Evolutionary conservation across 2,329 filamentous ascomycete genomes (phyloP), one percentile per base, ranked within the genome.

Genomic region (Fusarium continuum): DNA sequence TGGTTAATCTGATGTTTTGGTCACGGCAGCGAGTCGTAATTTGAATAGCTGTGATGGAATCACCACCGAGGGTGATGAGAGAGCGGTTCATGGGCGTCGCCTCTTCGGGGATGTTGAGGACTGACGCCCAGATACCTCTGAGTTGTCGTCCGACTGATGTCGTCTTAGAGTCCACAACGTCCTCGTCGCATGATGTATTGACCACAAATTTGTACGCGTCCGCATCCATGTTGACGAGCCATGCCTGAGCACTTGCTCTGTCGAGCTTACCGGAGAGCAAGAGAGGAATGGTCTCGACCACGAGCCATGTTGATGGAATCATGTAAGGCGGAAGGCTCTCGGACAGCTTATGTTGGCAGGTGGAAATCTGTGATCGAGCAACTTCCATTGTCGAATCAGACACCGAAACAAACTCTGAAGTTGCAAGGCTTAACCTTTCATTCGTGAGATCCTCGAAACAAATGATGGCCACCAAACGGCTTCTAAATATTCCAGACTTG

Each of bases 41-140:
- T 8, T 75, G 72, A 70, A 82, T 82, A 2, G 79, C 78, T 3
- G 69, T 68, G 23, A 82, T 80, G 8, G 79, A 81, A 39, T 82
- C 79, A 4, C 80, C 80, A 4, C 80, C 79, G 1, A 80, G 67
- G 5, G 65, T 63, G 14, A 79, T 71, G 45, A 82, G 80, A 39
- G 73, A 73, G 29, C 73, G 68, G 13, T 74, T 70, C 1, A 70
- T 46, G 1, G 72, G 67, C 20, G 77, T 67, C 3, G 74, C 63
- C 0, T 69, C 67, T 0, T 70, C 55, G 0, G 73, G 54, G 4
- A 79, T 57, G 43, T 78, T 75, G 8, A 83, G 73, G 1, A 81
- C 72, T 16, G 75, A 69, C 1, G 76, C 73, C 75, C 79, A 83
- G n/a, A 81, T 73, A 2, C 38, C 17, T 6, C 62, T 65, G 2